phyloP scores from a whole-genome alignment of 2,329 filamentous ascomycete species.

The Fusarium hostae region DNA sequence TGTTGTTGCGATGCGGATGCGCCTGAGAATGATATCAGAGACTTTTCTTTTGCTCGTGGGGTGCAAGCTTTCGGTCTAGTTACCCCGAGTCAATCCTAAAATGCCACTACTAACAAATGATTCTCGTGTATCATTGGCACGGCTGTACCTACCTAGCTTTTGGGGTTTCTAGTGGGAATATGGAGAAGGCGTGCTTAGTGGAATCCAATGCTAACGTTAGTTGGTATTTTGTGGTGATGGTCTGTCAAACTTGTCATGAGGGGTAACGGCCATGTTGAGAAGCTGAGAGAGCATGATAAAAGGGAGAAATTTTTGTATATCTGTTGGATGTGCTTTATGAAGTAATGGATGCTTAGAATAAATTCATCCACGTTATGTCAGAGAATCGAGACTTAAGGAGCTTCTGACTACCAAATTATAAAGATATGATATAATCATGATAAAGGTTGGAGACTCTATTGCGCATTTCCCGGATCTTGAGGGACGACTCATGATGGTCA shows the following conservation, averaged over 20 bases:
- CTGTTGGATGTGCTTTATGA: not conserved
- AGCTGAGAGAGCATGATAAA: not conserved
- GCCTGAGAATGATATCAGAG: constrained; percentile 34
- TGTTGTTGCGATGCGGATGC: constrained; percentile 9
- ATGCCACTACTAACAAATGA: not conserved
- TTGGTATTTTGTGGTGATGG: not conserved
- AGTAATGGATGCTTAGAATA: not conserved
- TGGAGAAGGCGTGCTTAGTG: constrained; percentile 8
- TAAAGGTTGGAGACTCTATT: not conserved
- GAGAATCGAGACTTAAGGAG: not conserved
- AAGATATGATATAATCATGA: not conserved
- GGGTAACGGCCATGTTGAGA: not conserved
- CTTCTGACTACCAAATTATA: not conserved
- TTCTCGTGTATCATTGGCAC: constrained; percentile 18
- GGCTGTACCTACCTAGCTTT: constrained; percentile 3
- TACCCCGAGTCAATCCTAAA: not conserved
- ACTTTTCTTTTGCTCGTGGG: constrained; percentile 1
- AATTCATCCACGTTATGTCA: not conserved
- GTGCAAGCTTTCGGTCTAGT: not conserved
- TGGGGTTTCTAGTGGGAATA: not conserved
- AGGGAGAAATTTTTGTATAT: not conserved
- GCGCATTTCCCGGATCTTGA: not conserved
- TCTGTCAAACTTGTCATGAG: constrained; percentile 2
- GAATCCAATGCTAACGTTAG: not conserved
- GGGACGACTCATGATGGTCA: constrained; percentile 2